These are phyloP conservation scores for Hymenoscyphus occultus DNA, from an alignment of 2,329 filamentous ascomycete genomes.

Conservation along the genomic window DNA sequence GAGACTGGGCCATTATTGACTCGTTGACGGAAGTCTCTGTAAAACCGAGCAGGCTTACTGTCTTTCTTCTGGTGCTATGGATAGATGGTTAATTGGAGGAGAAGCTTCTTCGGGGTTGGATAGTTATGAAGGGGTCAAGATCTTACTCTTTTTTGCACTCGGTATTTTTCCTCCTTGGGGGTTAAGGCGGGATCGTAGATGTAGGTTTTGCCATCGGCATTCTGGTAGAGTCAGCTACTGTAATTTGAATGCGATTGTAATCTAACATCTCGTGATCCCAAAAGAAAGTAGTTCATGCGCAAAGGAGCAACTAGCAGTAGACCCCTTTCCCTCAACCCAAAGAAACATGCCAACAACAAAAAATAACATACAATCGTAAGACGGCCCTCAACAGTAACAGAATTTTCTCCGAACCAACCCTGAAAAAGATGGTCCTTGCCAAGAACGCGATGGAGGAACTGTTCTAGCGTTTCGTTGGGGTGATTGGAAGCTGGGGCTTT, in stretches of 20 bases:
- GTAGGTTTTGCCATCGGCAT: not conserved
- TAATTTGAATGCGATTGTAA: not conserved
- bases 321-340: too few relatives aligned
- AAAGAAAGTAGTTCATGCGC: not conserved
- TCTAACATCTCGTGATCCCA: not conserved
- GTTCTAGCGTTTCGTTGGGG: not conserved
- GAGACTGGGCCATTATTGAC: not conserved
- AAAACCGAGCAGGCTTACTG: not conserved
- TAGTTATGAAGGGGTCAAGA: not conserved
- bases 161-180: not conserved
- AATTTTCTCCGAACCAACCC: not conserved
- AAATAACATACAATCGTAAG: not conserved
- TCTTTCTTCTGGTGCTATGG: not conserved
- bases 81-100: not conserved
- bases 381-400: not conserved
- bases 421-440: not conserved
- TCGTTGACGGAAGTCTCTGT: not conserved
- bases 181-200: not conserved
- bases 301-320: too few relatives aligned
- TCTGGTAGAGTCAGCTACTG: not conserved
- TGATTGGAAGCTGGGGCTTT: not conserved
- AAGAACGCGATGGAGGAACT: not conserved
- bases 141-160: not conserved
- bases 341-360: not conserved
- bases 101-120: too few relatives aligned